Conservation (phyloP, 2,329 filamentous ascomycete genomes). For the Endoconidiophora laricicola region DNA sequence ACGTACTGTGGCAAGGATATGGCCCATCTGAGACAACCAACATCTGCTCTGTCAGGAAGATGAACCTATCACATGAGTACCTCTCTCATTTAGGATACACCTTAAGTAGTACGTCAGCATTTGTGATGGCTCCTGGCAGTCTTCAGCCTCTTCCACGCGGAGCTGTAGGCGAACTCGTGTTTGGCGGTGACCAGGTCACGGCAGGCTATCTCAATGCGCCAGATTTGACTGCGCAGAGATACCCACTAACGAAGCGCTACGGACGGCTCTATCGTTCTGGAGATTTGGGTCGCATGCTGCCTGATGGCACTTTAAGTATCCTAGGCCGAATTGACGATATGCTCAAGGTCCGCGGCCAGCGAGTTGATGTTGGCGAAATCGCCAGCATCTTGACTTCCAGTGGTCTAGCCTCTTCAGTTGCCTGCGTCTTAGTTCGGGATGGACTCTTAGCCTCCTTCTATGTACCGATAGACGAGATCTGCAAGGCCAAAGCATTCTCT, state of each 20-base stretch:
- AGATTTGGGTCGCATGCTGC: slow-evolving; percentile 63
- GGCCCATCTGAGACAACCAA: slow-evolving; percentile 79
- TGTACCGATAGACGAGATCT: slow-evolving; percentile 26
- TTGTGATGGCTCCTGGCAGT: slow-evolving; percentile 36
- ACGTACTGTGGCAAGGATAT: slow-evolving; percentile 35
- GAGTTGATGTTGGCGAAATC: slow-evolving; percentile 66
- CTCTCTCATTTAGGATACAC: slow-evolving; percentile 63
- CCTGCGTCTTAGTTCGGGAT: slow-evolving; percentile 40
- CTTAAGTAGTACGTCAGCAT: slow-evolving; percentile 59
- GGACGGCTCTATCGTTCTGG: slow-evolving; percentile 70
- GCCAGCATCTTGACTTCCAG: slow-evolving; percentile 36
- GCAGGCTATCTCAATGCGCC: slow-evolving; percentile 55
- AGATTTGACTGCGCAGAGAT: slow-evolving; percentile 45
- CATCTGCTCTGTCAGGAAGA: slow-evolving; percentile 60
- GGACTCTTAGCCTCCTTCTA: slow-evolving; percentile 55
- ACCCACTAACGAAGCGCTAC: slow-evolving; percentile 49
- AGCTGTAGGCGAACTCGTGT: slow-evolving; percentile 67
- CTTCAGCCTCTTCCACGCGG: slow-evolving; percentile 47
- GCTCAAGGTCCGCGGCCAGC: slow-evolving; percentile 64
- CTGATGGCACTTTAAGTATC: slow-evolving; percentile 59
- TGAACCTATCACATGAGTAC: slow-evolving; percentile 35
- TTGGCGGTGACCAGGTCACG: slow-evolving; percentile 69
- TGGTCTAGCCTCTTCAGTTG: slow-evolving; percentile 39
- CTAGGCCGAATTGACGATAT: slow-evolving; percentile 61
- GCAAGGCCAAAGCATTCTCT: slow-evolving; percentile 22